These are phyloP conservation scores for Dothideomycetes sp. DNA, from an alignment of 2,329 filamentous ascomycete species.

Conservation along the genomic window DNA sequence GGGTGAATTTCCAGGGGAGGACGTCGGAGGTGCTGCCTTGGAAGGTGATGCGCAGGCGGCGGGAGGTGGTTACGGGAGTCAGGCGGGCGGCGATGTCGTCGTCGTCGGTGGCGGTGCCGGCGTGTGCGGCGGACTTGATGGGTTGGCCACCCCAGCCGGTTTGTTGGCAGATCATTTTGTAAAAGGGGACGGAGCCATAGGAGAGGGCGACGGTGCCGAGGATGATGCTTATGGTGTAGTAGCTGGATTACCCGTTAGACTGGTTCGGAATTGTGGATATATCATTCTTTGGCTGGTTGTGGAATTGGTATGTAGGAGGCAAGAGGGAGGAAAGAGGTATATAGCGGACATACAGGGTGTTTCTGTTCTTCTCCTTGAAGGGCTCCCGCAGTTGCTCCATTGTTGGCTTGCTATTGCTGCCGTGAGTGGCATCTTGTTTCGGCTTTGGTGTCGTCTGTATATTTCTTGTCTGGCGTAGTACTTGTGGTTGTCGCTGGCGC, in stretches of 20 bases:
- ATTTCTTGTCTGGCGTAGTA: no score
- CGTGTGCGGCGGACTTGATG: slow-evolving; percentile 65
- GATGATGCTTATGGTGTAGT: slow-evolving; percentile 67
- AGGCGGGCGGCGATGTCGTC: slow-evolving; percentile 52
- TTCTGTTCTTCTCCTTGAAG: slow-evolving; percentile 57
- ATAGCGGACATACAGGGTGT: slow-evolving; percentile 49
- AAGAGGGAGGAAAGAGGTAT: neutral
- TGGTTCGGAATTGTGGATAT: slow-evolving; percentile 1
- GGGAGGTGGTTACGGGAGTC: slow-evolving; percentile 66
- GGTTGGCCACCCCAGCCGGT: slow-evolving; percentile 91
- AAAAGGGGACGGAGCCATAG: slow-evolving; percentile 75
- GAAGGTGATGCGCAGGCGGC: slow-evolving; percentile 89
- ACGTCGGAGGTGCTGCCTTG: slow-evolving; percentile 91
- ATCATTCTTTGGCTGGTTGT: neutral
- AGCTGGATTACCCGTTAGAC: slow-evolving; percentile 35
- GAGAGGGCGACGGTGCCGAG: slow-evolving; percentile 69
- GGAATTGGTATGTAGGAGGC: no score
- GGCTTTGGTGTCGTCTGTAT: slow-evolving; percentile 13
- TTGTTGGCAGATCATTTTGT: slow-evolving; percentile 75
- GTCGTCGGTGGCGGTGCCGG: slow-evolving; percentile 41
- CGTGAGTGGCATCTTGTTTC: slow-evolving; percentile 19
- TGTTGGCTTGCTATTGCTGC: slow-evolving; percentile 29
- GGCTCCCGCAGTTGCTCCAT: slow-evolving; percentile 56
- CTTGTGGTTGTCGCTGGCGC: slow-evolving; percentile 10
- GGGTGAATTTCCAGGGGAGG: slow-evolving; percentile 92